Conservation (phyloP, 192 early-diverging fungal genomes). For the Linnemannia schmuckeri region DNA sequence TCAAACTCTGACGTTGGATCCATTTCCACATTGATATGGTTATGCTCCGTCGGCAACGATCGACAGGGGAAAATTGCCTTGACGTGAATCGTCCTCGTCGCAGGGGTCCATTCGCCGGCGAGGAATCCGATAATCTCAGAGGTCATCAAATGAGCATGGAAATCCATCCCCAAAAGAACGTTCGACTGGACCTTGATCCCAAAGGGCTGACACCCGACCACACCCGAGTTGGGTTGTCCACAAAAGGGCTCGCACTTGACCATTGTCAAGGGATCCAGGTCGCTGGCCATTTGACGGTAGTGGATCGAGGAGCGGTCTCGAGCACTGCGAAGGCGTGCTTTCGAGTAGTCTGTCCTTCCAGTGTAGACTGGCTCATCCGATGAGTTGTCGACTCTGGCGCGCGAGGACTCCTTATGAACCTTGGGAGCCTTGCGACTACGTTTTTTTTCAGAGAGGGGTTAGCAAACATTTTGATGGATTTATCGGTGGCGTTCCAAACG, state of each 20-base stretch:
- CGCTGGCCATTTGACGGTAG: conserved; percentile 58
- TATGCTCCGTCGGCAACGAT: conserved; percentile 77
- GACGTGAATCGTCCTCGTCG: conserved; percentile 63
- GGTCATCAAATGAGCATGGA: conserved; percentile 92
- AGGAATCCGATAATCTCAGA: conserved; percentile 93
- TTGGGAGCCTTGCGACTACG: conserved; percentile 44
- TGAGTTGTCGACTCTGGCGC: conserved; percentile 12
- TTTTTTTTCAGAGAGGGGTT: neutral
- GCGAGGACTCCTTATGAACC: conserved; percentile 23
- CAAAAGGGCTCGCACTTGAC: conserved; percentile 85
- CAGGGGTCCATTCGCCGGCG: conserved; percentile 80
- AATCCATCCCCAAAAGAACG: conserved; percentile 88
- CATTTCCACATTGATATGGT: conserved; percentile 90
- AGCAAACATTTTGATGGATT: no score
- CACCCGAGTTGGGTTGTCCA: conserved; percentile 74
- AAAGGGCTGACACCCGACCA: conserved; percentile 85
- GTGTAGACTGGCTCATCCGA: conserved; percentile 49
- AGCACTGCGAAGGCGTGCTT: conserved; percentile 62
- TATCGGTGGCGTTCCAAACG: neutral
- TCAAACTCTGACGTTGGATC: conserved; percentile 85
- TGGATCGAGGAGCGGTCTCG: conserved; percentile 59
- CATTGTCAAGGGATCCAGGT: conserved; percentile 82
- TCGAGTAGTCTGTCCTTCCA: conserved; percentile 69
- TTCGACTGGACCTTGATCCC: conserved; percentile 77
- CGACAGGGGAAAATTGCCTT: conserved; percentile 81